These are phyloP conservation scores for Yamadazyma olivae DNA, from an alignment of 805 yeast genomes.

Conservation along the genomic window DNA sequence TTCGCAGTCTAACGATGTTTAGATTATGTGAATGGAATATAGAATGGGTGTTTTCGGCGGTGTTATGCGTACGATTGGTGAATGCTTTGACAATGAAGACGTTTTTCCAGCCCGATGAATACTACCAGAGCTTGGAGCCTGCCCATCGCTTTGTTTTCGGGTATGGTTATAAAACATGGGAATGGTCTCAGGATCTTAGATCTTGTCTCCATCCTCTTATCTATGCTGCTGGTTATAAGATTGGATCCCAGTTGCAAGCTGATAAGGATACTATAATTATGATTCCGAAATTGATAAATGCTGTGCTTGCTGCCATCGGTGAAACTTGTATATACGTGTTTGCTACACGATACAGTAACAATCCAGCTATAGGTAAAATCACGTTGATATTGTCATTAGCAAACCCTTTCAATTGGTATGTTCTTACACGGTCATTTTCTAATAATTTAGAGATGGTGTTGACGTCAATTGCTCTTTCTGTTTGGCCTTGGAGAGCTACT, in stretches of 20 bases:
- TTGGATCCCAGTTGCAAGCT: conserved; percentile 23
- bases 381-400: conserved; percentile 50
- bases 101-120: conserved; percentile 96
- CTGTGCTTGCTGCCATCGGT: conserved; percentile 64
- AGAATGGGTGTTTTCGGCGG: conserved; percentile 3
- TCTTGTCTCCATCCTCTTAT: conserved; percentile 78
- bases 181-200: conserved; percentile 76
- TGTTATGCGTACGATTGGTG: conserved; percentile 23
- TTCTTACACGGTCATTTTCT: conserved; percentile 78
- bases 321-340: conserved; percentile 61
- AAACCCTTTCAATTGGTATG: conserved; percentile 80
- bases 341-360: conserved; percentile 33
- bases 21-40: conserved; percentile 7
- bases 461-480: conserved; percentile 61
- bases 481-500: conserved; percentile 63
- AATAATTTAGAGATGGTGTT: conserved; percentile 76
- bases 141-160: conserved; percentile 77
- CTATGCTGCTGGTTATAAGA: conserved; percentile 45
- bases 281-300: conserved; percentile 70
- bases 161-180: conserved; percentile 90
- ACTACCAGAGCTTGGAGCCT: conserved; percentile 88
- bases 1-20: too few relatives aligned
- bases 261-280: conserved; percentile 35
- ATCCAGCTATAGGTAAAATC: conserved; percentile 32
- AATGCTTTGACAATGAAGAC: conserved; percentile 67